phyloP scores from a whole-genome alignment of 108 stramenopile species.

The Pseudonitzschia multiseries region DNA sequence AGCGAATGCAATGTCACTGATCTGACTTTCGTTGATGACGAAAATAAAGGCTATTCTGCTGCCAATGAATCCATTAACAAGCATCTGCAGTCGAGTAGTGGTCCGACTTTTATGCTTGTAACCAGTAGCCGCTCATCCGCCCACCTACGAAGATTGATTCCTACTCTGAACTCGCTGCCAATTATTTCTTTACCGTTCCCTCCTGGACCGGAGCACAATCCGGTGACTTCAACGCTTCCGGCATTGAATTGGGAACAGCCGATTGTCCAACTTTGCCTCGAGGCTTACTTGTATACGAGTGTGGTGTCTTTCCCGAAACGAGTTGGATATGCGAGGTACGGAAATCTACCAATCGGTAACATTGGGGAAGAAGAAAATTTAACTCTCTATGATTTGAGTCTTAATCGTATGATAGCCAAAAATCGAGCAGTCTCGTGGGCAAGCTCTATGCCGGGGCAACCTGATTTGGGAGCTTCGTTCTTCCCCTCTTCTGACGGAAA shows the following conservation, averaged over 20 bases:
- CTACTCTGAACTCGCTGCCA: constrained; percentile 83
- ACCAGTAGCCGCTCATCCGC: constrained; percentile 56
- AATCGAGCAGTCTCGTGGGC: constrained; percentile 96
- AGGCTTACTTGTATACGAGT: constrained; percentile 77
- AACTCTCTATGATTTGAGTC: constrained; percentile 80
- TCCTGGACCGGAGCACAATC: constrained; percentile 81
- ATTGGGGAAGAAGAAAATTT: constrained; percentile 78
- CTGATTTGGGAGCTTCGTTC: constrained; percentile 87
- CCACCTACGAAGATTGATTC: constrained; percentile 67
- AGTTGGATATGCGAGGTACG: constrained; percentile 76
- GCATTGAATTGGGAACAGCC: constrained; percentile 91
- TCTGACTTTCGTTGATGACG: constrained; percentile 59
- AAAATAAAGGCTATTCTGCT: constrained; percentile 58
- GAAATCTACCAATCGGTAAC: constrained; percentile 93
- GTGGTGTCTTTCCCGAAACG: constrained; percentile 87
- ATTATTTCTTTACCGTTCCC: constrained; percentile 81
- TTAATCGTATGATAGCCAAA: constrained; percentile 70
- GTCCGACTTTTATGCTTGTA: constrained; percentile 83
- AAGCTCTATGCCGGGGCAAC: constrained; percentile 62
- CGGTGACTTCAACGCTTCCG: constrained; percentile 74
- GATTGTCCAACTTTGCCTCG: constrained; percentile 76
- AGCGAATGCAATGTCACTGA: constrained; percentile 52
- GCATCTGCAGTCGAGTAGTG: constrained; percentile 74
- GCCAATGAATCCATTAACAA: constrained; percentile 73
- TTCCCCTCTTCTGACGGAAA: constrained; percentile 45